A percentile compares a stretch with the other conserved stretches of the same genome.
Conservation (phyloP, 345 rosid species). For the Mercurialis annua region DNA sequence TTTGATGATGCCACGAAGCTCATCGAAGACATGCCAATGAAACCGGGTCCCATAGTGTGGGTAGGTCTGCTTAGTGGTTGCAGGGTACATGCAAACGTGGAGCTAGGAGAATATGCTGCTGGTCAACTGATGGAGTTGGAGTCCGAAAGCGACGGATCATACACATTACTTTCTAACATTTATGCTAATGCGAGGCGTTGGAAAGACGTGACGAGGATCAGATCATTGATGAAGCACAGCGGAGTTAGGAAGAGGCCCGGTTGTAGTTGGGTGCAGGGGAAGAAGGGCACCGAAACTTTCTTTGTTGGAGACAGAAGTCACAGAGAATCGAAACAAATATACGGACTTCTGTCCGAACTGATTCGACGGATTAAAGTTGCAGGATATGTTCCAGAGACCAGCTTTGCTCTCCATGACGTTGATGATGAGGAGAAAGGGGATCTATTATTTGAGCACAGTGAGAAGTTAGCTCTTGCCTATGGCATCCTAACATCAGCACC, state of each 20-base stretch:
- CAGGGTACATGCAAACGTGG: conserved; percentile 68
- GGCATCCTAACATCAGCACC: conserved; percentile 57
- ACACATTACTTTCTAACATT: conserved; percentile 71
- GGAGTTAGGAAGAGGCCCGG: conserved; percentile 81
- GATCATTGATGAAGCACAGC: conserved; percentile 61
- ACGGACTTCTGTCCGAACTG: conserved; percentile 47
- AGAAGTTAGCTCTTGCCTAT: conserved; percentile 83
- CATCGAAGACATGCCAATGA: conserved; percentile 65
- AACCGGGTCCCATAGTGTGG: conserved; percentile 67
- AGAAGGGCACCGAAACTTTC: conserved; percentile 67
- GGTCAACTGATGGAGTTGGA: conserved; percentile 41
- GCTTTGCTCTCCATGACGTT: conserved; percentile 84
- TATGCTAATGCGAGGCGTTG: conserved; percentile 79
- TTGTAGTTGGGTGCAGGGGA: conserved; percentile 85
- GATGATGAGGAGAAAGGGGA: conserved; percentile 87
- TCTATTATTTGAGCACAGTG: conserved; percentile 72
- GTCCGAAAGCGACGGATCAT: conserved; percentile 68
- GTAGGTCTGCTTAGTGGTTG: conserved; percentile 72
- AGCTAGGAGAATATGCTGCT: conserved; percentile 75
- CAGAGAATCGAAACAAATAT: conserved; percentile 49
- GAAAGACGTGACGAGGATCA: conserved; percentile 74
- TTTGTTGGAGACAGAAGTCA: conserved; percentile 71
- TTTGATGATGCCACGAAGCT: conserved; percentile 57
- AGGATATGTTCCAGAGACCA: conserved; percentile 77
- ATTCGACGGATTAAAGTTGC: conserved; percentile 61